Evolutionary conservation across 73 alveolate species (phyloP).

Genomic region (Paraurostyla sp.): DNA sequence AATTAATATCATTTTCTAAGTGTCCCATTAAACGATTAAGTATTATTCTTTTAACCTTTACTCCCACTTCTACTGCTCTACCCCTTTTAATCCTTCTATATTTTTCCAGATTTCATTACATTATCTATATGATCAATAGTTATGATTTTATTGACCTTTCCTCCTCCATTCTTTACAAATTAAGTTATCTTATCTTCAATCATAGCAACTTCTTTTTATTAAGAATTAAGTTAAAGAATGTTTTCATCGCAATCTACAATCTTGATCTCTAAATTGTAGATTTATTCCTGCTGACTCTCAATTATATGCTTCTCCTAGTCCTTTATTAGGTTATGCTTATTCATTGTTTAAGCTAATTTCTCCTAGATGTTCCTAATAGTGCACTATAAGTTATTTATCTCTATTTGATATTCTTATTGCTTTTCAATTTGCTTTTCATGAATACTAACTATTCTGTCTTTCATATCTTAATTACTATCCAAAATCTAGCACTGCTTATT

Average conservation of each 20-base stretch:
- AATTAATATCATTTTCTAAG: background rate
- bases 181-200: background rate
- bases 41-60: background rate
- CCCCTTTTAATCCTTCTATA: background rate
- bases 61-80: background rate
- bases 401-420: too few species aligned
- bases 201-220: background rate
- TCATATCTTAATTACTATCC: too few species aligned
- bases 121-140: slow-evolving; percentile 15
- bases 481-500: too few species aligned
- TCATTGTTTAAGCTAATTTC: background rate
- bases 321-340: background rate
- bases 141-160: background rate
- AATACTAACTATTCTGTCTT: too few species aligned
- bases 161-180: background rate
- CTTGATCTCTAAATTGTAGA: background rate
- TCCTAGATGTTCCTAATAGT: too few species aligned
- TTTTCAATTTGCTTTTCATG: too few species aligned
- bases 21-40: background rate
- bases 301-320: background rate
- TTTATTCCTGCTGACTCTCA: background rate
- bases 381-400: too few species aligned
- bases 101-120: background rate
- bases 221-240: background rate
- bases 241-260: background rate